Percentiles rank a stretch among this genome's conserved stretches.
phyloP scores from a whole-genome alignment of 2,329 filamentous ascomycete genomes.

The Blastomyces gilchristii region DNA sequence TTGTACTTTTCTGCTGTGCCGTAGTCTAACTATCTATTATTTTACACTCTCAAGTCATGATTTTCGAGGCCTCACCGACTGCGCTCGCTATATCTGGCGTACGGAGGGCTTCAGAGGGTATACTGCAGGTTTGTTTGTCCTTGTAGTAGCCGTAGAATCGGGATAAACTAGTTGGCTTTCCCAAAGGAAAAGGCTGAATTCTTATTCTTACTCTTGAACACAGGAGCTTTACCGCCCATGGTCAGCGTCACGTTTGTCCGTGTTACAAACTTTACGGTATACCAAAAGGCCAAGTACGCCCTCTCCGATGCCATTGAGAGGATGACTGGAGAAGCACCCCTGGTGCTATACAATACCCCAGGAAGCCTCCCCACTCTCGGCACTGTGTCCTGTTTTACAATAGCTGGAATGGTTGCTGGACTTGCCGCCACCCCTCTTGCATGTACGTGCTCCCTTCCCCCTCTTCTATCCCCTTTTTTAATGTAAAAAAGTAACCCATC shows the following conservation, averaged over 20 bases:
- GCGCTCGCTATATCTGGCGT: conserved; percentile 37
- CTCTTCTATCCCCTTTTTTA: not conserved
- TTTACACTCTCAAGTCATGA: conserved; percentile 29
- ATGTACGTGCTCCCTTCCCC: conserved; percentile 26
- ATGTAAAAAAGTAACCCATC: not conserved
- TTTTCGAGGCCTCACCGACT: conserved; percentile 35
- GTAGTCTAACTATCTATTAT: not conserved
- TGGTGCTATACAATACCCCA: conserved; percentile 32
- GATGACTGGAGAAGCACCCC: conserved; percentile 33
- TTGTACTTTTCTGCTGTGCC: not conserved
- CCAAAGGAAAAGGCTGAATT: conserved; percentile 3
- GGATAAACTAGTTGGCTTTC: not conserved
- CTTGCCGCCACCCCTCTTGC: conserved; percentile 34
- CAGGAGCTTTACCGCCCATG: conserved; percentile 37
- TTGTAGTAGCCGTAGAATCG: not conserved
- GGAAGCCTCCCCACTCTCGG: conserved; percentile 34
- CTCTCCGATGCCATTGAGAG: conserved; percentile 32
- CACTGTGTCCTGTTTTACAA: conserved; percentile 34
- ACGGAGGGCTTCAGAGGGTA: conserved; percentile 40
- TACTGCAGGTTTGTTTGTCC: conserved; percentile 33
- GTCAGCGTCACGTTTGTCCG: conserved; percentile 38
- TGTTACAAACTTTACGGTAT: conserved; percentile 39
- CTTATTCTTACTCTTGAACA: not conserved
- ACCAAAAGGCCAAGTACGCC: conserved; percentile 34
- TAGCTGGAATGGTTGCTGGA: conserved; percentile 35